Evolutionary conservation across 1,284 basidiomycete species (phyloP).

Genomic region (Trichosporon sp.): DNA sequence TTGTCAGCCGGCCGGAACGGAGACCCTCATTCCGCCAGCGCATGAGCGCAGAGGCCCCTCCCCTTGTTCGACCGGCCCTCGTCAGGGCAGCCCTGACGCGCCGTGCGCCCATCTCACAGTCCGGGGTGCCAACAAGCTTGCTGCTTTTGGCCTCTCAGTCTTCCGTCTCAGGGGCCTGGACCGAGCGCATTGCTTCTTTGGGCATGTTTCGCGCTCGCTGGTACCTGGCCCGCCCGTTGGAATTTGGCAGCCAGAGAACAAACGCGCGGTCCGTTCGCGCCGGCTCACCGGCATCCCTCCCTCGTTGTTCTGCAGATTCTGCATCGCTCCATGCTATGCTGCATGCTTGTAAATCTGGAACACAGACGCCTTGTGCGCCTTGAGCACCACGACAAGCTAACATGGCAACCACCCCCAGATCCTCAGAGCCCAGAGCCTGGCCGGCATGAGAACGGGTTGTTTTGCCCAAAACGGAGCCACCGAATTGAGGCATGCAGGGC

Average conservation of each 20-base stretch:
- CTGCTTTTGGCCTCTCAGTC: neutral
- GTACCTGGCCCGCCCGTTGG: neutral
- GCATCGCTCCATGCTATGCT: too few species aligned
- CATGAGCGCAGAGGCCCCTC: neutral
- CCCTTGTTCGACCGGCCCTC: neutral
- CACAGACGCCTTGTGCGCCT: too few species aligned
- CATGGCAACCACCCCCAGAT: too few species aligned
- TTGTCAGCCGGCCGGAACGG: neutral
- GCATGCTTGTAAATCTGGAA: too few species aligned
- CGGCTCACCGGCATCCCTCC: too few species aligned
- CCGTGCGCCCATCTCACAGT: neutral
- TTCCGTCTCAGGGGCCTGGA: neutral
- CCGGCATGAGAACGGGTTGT: neutral
- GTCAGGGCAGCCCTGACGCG: neutral
- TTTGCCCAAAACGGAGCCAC: neutral
- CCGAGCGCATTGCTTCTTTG: neutral
- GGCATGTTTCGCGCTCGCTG: neutral
- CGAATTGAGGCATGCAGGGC: neutral
- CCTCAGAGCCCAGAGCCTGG: neutral
- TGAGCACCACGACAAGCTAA: neutral
- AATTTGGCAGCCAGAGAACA: neutral
- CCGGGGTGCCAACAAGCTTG: neutral
- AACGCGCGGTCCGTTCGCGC: neutral
- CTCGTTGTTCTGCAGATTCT: neutral
- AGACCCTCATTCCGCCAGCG: neutral